These are phyloP conservation scores for Coelastrella sp. DNA, from an alignment of 139 green algal genomes.

Conservation along the genomic window DNA sequence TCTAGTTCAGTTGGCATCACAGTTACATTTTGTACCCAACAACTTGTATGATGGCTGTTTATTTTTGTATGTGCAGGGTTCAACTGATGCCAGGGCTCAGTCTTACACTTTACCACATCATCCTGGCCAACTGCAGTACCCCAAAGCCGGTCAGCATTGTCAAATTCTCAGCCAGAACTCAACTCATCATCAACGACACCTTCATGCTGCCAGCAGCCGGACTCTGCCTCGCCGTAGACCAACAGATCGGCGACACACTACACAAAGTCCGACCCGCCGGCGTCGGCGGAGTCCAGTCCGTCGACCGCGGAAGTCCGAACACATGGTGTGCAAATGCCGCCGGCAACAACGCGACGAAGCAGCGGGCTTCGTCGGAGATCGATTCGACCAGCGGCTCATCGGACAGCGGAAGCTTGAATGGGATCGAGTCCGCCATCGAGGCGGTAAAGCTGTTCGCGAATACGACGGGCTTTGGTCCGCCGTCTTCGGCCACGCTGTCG, in stretches of 20 bases:
- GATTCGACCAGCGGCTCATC: neutral
- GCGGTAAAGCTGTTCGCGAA: neutral
- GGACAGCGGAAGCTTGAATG: neutral
- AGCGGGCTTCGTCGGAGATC: neutral
- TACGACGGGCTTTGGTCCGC: slow-evolving; percentile 21
- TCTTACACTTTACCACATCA: slow-evolving; percentile 15
- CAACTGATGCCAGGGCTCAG: neutral
- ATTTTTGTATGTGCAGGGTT: neutral
- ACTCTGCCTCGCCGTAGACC: neutral
- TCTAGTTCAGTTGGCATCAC: no score
- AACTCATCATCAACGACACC: slow-evolving; percentile 27
- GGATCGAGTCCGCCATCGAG: neutral
- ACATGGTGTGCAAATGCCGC: neutral
- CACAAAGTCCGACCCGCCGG: neutral
- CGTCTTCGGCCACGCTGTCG: slow-evolving; percentile 17
- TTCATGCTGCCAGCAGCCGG: neutral
- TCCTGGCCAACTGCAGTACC: slow-evolving; percentile 28
- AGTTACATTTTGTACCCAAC: neutral
- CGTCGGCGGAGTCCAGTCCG: slow-evolving; percentile 4
- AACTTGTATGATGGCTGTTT: neutral
- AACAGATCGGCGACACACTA: neutral
- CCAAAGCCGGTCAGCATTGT: slow-evolving; percentile 9
- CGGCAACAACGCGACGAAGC: neutral
- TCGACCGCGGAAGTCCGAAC: neutral
- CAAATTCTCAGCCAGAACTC: neutral